Evolutionary conservation across 495 filamentous ascomycete species (phyloP).

Genomic region (Penicillium nucicola): DNA sequence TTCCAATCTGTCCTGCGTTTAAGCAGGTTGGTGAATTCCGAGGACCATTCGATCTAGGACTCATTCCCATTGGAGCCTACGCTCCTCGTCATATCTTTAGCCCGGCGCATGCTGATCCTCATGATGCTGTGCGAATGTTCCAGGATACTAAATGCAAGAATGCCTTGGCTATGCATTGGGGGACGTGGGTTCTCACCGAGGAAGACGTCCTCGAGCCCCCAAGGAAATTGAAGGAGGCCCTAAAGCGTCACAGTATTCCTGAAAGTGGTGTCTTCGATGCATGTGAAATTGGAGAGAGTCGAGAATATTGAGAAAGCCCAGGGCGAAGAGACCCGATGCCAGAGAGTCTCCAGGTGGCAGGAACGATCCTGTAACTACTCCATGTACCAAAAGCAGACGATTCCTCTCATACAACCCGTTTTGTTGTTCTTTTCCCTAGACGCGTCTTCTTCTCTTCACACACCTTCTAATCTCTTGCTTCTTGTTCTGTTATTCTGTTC

Average conservation of each 20-base stretch:
- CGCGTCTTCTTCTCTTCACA: no score
- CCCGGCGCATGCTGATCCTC: constrained; percentile 83
- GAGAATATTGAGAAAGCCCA: constrained; percentile 55
- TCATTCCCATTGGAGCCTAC: constrained; percentile 96
- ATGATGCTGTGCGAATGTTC: constrained; percentile 89
- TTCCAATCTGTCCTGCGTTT: constrained; percentile 84
- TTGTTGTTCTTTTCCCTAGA: no score
- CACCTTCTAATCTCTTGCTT: no score
- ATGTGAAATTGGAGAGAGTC: constrained; percentile 81
- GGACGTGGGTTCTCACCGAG: constrained; percentile 82
- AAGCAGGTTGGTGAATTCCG: constrained; percentile 76
- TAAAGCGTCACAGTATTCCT: constrained; percentile 62
- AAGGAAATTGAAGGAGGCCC: constrained; percentile 67
- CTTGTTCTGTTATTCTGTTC: no score
- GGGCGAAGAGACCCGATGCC: no score
- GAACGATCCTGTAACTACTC: no score
- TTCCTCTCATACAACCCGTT: no score
- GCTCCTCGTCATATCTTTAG: constrained; percentile 72
- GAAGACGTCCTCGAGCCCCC: constrained; percentile 89
- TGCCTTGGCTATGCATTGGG: constrained; percentile 94
- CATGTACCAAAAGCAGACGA: background rate
- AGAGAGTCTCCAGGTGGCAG: no score
- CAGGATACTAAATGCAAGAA: constrained; percentile 76
- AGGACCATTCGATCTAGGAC: constrained; percentile 86
- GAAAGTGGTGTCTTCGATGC: constrained; percentile 86